phyloP scores from a whole-genome alignment of 768 basidiomycete species.

The Lactarius akahatsu region DNA sequence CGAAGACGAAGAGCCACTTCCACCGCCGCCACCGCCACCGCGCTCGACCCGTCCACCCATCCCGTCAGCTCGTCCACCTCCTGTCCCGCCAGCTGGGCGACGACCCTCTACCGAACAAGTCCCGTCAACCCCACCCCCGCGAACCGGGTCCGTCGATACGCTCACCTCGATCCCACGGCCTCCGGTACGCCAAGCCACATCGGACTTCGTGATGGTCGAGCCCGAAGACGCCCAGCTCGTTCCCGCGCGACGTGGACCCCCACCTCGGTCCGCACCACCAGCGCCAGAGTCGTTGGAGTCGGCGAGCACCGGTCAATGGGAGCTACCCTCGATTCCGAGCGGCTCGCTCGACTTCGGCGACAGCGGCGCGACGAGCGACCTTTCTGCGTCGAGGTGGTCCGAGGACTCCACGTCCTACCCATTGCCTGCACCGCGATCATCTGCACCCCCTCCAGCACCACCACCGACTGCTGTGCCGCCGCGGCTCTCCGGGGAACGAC shows the following conservation, averaged over 20 bases:
- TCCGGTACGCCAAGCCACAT: constrained; percentile 34
- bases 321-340: constrained; percentile 59
- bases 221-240: constrained; percentile 35
- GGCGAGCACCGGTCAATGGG: constrained; percentile 55
- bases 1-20: constrained; percentile 46
- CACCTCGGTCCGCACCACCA: constrained; percentile 35
- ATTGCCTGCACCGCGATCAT: constrained; percentile 30
- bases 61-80: constrained; percentile 28
- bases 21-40: constrained; percentile 50
- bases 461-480: constrained; percentile 18
- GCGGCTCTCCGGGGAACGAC: constrained; percentile 8
- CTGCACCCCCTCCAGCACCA: constrained; percentile 31
- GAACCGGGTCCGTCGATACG: constrained; percentile 25
- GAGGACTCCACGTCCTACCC: constrained; percentile 50
- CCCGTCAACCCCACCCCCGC: constrained; percentile 16
- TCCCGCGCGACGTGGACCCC: constrained; percentile 45
- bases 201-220: constrained; percentile 39
- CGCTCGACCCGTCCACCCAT: constrained; percentile 33
- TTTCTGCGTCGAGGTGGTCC: constrained; percentile 61
- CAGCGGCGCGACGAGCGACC: constrained; percentile 38
- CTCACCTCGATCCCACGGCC: constrained; percentile 32
- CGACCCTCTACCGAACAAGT: constrained; percentile 11
- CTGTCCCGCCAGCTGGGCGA: constrained; percentile 11
- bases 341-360: constrained; percentile 54
- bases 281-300: constrained; percentile 37